These are phyloP conservation scores for Plasmopara halstedii DNA, from an alignment of 352 stramenopile genomes.

Conservation along the genomic window DNA sequence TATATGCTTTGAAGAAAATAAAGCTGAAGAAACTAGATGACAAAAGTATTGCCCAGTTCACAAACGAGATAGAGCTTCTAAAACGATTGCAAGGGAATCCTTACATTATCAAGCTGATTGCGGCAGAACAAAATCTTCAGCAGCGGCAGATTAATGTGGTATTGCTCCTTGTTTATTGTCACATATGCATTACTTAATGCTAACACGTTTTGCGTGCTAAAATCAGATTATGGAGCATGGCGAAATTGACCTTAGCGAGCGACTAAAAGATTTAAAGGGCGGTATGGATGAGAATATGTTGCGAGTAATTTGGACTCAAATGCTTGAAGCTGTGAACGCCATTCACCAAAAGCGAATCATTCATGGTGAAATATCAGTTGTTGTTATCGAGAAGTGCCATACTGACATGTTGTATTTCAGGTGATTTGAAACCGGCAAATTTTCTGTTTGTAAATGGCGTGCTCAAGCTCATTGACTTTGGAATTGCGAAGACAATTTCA, in stretches of 20 bases:
- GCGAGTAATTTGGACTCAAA: conserved; percentile 97
- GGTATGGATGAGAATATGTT: conserved; percentile 96
- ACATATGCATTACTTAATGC: neutral
- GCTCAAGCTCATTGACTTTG: conserved; percentile 98
- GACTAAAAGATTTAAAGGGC: conserved; percentile 77
- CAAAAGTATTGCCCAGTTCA: conserved; percentile 90
- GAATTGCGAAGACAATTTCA: conserved; percentile 96
- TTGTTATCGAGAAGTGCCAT: no score
- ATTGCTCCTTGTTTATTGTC: conserved; percentile 1
- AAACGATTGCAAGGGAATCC: conserved; percentile 89
- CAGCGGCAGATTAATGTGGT: conserved; percentile 70
- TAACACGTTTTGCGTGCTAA: neutral
- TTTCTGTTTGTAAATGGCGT: conserved; percentile 95
- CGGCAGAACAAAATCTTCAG: conserved; percentile 89
- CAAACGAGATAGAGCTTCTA: conserved; percentile 96
- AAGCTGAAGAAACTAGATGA: conserved; percentile 91
- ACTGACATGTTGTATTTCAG: conserved; percentile 20
- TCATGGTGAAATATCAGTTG: conserved; percentile 32
- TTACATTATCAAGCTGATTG: conserved; percentile 94
- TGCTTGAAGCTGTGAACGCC: conserved; percentile 95
- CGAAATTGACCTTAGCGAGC: conserved; percentile 95
- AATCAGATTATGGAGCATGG: conserved; percentile 94
- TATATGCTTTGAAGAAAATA: conserved; percentile 98
- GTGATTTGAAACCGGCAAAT: conserved; percentile 94
- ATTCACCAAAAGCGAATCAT: conserved; percentile 97